A percentile compares a stretch with the other conserved stretches of the same genome.
Conservation (phyloP, 2,329 filamentous ascomycete species). For the Pleomassaria siparia region DNA sequence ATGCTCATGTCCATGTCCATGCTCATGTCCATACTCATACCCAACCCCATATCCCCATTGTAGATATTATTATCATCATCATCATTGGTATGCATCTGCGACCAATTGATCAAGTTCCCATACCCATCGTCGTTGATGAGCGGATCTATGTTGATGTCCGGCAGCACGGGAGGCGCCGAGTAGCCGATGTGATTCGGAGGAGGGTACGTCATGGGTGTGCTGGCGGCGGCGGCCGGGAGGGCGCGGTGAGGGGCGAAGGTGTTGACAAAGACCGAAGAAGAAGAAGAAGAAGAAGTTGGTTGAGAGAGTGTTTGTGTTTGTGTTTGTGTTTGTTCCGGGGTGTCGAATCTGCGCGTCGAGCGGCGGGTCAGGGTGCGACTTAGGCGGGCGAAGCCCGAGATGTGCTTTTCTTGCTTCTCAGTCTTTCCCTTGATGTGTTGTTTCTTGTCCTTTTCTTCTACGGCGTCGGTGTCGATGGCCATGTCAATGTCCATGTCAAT, state of each 20-base stretch:
- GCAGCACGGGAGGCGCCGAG: constrained; percentile 9
- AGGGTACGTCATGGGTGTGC: not conserved
- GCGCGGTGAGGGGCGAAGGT: constrained; percentile 8
- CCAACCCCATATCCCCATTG: not conserved
- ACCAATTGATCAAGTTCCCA: constrained; percentile 3
- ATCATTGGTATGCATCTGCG: not conserved
- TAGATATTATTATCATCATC: not conserved
- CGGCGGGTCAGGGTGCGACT: constrained; percentile 4
- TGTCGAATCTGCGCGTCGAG: constrained; percentile 5
- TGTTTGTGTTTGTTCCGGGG: not conserved
- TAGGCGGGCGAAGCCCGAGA: constrained; percentile 6
- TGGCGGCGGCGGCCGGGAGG: no score
- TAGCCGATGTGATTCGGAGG: not conserved
- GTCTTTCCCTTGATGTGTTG: not conserved
- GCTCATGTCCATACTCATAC: no score
- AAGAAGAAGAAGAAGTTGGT: no score
- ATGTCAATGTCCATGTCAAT: not conserved
- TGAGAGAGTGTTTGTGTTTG: no score
- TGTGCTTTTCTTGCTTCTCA: not conserved
- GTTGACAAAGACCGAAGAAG: constrained; percentile 7
- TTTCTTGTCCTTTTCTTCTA: not conserved
- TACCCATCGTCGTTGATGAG: constrained; percentile 3
- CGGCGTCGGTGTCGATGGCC: not conserved
- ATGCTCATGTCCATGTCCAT: no score
- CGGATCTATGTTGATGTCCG: constrained; percentile 14